phyloP scores from a whole-genome alignment of 228 moss, liverwort and hornwort species.

The Sphagnum magellanicum region DNA sequence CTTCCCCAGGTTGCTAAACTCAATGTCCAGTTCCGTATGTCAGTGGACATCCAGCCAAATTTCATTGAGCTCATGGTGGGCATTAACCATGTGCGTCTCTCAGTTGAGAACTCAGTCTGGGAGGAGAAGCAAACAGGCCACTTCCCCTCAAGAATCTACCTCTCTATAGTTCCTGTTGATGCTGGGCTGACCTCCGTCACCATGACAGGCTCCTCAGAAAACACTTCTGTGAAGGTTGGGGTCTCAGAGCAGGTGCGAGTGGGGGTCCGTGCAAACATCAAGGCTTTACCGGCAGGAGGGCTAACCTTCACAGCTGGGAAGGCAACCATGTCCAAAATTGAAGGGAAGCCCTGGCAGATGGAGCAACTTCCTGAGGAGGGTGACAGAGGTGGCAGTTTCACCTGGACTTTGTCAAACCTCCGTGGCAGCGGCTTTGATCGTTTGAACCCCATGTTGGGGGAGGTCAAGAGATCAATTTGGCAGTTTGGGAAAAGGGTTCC shows the following conservation, averaged over 20 bases:
- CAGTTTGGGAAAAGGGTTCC: slow-evolving; percentile 46
- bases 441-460: slow-evolving; percentile 34
- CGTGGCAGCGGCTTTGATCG: slow-evolving; percentile 41
- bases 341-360: slow-evolving; percentile 50
- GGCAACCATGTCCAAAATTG: slow-evolving; percentile 14
- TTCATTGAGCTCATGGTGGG: slow-evolving; percentile 24
- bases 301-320: slow-evolving; percentile 22
- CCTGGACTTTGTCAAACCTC: slow-evolving; percentile 31
- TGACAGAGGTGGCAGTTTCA: slow-evolving; percentile 53
- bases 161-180: slow-evolving; percentile 24
- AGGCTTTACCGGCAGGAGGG: slow-evolving; percentile 26
- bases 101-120: slow-evolving; percentile 36
- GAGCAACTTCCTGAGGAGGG: slow-evolving; percentile 45
- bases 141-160: slow-evolving; percentile 25
- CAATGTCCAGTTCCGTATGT: slow-evolving; percentile 38
- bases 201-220: slow-evolving; percentile 34
- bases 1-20: slow-evolving; percentile 46
- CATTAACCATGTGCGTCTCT: slow-evolving; percentile 40
- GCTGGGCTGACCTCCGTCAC: slow-evolving; percentile 22
- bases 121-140: slow-evolving; percentile 33
- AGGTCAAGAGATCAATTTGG: slow-evolving; percentile 40
- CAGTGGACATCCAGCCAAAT: slow-evolving; percentile 29
- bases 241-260: slow-evolving; percentile 28
- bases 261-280: slow-evolving; percentile 15
- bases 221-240: slow-evolving; percentile 31